These are phyloP conservation scores for Emericellopsis terricola DNA, from an alignment of 495 filamentous ascomycete genomes.

Conservation along the genomic window DNA sequence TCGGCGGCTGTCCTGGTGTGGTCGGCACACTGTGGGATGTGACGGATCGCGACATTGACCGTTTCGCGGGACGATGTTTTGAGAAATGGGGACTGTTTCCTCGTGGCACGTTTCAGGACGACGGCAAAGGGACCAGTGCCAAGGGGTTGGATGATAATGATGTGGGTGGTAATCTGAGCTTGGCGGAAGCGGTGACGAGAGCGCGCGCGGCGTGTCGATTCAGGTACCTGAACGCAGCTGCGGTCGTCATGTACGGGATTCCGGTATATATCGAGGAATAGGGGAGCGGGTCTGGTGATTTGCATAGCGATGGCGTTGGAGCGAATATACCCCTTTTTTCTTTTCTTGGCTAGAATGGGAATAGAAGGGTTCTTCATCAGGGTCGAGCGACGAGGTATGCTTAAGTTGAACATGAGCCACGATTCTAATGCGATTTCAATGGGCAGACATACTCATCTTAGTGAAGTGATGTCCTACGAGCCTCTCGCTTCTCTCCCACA, in stretches of 20 bases:
- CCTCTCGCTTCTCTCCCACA: too few relatives aligned
- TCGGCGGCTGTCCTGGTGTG: conserved; percentile 65
- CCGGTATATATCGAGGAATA: conserved; percentile 62
- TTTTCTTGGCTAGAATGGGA: too few relatives aligned
- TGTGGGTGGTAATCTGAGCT: conserved; percentile 11
- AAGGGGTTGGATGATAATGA: conserved; percentile 4
- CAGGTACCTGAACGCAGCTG: conserved; percentile 80
- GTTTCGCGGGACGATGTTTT: conserved; percentile 58
- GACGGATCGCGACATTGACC: conserved; percentile 90
- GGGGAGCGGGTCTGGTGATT: too few relatives aligned
- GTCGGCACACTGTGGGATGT: conserved; percentile 94
- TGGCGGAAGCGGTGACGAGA: conserved; percentile 65
- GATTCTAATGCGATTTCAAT: too few relatives aligned
- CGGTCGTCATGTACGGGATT: conserved; percentile 85
- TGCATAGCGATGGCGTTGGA: conserved; percentile 38
- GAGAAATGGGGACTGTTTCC: conserved; percentile 69
- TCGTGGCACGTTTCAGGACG: conserved; percentile 12
- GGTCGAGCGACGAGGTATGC: too few relatives aligned
- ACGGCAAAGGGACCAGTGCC: conserved; percentile 4
- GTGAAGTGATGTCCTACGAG: too few relatives aligned
- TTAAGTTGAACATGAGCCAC: too few relatives aligned
- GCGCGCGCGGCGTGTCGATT: conserved; percentile 62
- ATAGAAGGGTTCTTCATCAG: too few relatives aligned
- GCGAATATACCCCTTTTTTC: too few relatives aligned
- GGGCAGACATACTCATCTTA: too few relatives aligned